Base-by-base conservation (phyloP, 208 protist genomes). In the Trypanosoma congolense region DNA sequence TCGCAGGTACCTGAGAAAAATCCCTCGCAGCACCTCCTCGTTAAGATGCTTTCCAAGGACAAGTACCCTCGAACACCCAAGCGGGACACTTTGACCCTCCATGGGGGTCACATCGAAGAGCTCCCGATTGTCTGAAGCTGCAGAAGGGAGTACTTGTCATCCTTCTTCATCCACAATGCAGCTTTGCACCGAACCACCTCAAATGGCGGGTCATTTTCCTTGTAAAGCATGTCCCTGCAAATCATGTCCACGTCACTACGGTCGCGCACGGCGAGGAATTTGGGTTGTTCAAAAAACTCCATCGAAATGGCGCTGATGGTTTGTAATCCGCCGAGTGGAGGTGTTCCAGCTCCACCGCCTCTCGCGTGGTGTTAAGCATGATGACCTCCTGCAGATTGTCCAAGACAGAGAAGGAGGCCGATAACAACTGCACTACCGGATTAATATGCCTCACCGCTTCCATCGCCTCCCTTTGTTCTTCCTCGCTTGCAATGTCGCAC, bases 101-200 rank as follows among this genome's bases (percentile, higher is more conserved):
- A 94, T 94, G 19, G 62, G 70, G 0, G 63, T 78, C 9, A 90
- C 80, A 44, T 94, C 87, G 56, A 92, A 94, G 21, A 90, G 42
- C 41, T 88, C 79, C 87, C 87, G 44, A 94, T 94, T 56, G 72
- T 81, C 64, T 94, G 87, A 8, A 92, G 68, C 38, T 94, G 87
- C 33, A 90, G 56, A 4, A 91, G 70, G 9, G 73, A 70, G 73
- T 81, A 85, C 9, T 48, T n/a, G 12, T 58, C 61, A n/a, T 62
- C 61, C 31, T 63, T 54, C 50, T 66, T 77, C 55, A 79, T 49
- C 87, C 87, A 94, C 14, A 94, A 65, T n/a, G 87, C 87, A 4
- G 87, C 87, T 58, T 94, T 94, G 73, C 81, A 94, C 19, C 87
- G 83, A 43, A 94, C 70, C 47, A 92, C 83, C 50, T 94, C 87